Conservation (phyloP, 2,329 filamentous ascomycete genomes). For the Alternaria alternata region DNA sequence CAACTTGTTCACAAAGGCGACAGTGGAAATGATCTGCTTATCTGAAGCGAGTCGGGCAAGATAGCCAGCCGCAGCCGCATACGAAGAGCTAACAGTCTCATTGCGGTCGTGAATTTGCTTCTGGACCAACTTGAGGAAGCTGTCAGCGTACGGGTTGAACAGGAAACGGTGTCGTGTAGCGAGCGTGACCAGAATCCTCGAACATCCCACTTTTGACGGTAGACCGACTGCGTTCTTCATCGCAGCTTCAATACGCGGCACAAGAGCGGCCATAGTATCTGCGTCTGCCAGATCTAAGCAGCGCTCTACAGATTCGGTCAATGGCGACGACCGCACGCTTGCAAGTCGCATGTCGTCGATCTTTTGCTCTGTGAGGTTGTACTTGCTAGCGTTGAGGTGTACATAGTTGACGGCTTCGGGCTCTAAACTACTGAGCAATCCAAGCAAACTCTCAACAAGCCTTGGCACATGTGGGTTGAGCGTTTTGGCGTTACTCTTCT, state of each 20-base stretch:
- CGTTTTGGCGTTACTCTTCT: constrained; percentile 79
- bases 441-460: constrained; percentile 82
- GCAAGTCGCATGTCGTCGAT: constrained; percentile 87
- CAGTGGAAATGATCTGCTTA: constrained; percentile 63
- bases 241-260: constrained; percentile 74
- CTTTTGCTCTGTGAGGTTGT: constrained; percentile 85
- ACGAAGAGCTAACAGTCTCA: constrained; percentile 89
- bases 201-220: constrained; percentile 92
- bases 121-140: constrained; percentile 78
- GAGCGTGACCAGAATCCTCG: constrained; percentile 82
- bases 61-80: constrained; percentile 87
- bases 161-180: constrained; percentile 80
- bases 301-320: constrained; percentile 91
- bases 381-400: constrained; percentile 84
- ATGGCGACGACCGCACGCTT: constrained; percentile 83
- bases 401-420: constrained; percentile 90
- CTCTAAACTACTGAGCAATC: constrained; percentile 85
- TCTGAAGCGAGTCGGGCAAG: constrained; percentile 72
- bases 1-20: constrained; percentile 67
- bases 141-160: constrained; percentile 77
- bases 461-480: constrained; percentile 82
- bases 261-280: constrained; percentile 76
- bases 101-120: constrained; percentile 90
- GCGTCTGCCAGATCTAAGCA: constrained; percentile 85
- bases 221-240: constrained; percentile 89